Base-by-base conservation (phyloP, 2,329 filamentous ascomycete genomes). In the Trichoderma polysporum region DNA sequence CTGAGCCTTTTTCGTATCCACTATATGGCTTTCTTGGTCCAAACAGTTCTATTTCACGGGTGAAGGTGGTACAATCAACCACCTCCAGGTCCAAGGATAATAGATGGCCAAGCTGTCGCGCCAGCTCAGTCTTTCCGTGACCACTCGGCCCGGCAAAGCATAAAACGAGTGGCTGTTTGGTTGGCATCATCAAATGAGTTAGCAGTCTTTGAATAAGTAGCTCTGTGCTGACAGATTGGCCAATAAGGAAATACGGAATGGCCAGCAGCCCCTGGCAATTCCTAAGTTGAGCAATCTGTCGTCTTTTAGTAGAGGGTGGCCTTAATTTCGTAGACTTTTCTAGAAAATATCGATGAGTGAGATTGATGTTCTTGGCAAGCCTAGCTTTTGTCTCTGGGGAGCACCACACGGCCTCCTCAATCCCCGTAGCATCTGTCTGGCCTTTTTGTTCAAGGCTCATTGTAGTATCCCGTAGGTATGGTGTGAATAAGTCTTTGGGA, bases 71-170 rank as follows among this genome's bases (percentile, higher is more conserved):
- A 66, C 78, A 81, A 68, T 83, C 79, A 3, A 84, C 77, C 1
- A 67, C 69, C 12, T 78, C 69, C 29, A 79, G 69, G 2, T 78
- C 74, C 1, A 81, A 66, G 0, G 75, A 77, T 9, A 84, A 71
- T 2, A 84, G 74, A 2, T 76, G 62, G 1, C 80, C 79, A 25
- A 85, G 76, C 8, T 73, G 73, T 15, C 74, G 74, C 0, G 82
- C 81, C 13, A 85, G 71, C 67, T 84, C 81, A 0, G 82, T 84
- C 72, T 85, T 85, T 4, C 83, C 83, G 66, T 84, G 82, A 0
- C 82, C 82, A 39, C 79, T 81, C 0, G 80, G 79, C 0, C 82
- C 83, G 3, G 80, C 79, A 59, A 83, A 83, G 1, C 79, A 74
- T 7, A 67, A 25, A 5, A 67, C 66, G 13, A 67, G 58, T 8